Evolutionary conservation across 495 filamentous ascomycete species (phyloP), one percentile per base, ranked within the genome.

Genomic region (Echria macrotheca): DNA sequence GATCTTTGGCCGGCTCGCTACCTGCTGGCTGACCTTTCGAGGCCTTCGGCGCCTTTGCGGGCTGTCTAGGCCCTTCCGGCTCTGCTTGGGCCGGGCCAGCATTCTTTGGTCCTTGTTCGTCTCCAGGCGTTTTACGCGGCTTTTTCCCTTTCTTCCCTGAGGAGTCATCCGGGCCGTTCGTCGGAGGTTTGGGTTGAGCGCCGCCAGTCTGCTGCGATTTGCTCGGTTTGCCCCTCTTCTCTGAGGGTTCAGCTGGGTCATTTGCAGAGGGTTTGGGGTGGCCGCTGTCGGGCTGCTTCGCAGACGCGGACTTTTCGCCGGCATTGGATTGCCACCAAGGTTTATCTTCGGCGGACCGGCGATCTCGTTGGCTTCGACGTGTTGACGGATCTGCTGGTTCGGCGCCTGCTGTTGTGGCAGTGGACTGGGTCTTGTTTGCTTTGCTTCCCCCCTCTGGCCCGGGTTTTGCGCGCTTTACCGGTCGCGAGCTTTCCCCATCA

Each of bases 381-480:
- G 29, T 29, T 6, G 44, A 10, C 7, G 40, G 18, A 15, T 53
- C 47, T 19, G 39, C 33, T 24, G 35, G 19, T 3, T 49, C 39
- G 7, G 24, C 25, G 22, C 23, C 35, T 6, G 32, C 4, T n/a
- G n/a, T n/a, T n/a, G n/a, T n/a, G n/a, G n/a, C n/a, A n/a, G n/a
- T n/a, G n/a, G n/a, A n/a, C n/a, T n/a, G n/a, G 1, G 3, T 17
- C 23, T 17, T 14, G 11, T 47, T 14, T 12, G 42, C 22, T 11
- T 9, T 31, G 32, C 14, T 52, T 31, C 41, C 44, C 9, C 19
- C 36, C 12, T 18, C 35, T 1, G 14, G 47, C 11, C 9, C 23
- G 1, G 40, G 35, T n/a, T 31, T 57, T 25, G 23, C 41, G 2
- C 57, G 49, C 33, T 63, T 65, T 9, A 44, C 38, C 18, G 58